Percentiles rank a stretch among this genome's conserved stretches.
Conservation (phyloP, 805 yeast species). For the Dipodascus albidus region DNA sequence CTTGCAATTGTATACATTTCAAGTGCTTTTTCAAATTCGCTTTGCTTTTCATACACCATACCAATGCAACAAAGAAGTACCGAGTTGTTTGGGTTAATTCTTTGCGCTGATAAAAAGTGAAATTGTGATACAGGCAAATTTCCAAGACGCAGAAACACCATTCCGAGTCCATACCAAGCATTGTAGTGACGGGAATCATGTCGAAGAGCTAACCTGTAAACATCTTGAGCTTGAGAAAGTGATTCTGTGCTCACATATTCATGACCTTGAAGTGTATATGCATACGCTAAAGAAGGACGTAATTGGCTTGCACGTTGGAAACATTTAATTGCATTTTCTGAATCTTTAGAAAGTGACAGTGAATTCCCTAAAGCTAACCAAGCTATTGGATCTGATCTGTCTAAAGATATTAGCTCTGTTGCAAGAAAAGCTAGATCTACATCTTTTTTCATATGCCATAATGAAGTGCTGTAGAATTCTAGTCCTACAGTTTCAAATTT, state of each 20-base stretch:
- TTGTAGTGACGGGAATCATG: conserved; percentile 79
- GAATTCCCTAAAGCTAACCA: conserved; percentile 92
- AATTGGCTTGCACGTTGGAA: conserved; percentile 67
- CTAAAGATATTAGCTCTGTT: conserved; percentile 64
- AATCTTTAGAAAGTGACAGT: conserved; percentile 70
- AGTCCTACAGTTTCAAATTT: conserved; percentile 74
- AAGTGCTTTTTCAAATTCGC: conserved; percentile 61
- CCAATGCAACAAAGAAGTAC: conserved; percentile 89
- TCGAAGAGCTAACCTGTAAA: conserved; percentile 67
- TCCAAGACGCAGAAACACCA: conserved; percentile 82
- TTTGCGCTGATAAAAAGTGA: conserved; percentile 80
- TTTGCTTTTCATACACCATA: conserved; percentile 74
- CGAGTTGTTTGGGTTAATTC: conserved; percentile 82
- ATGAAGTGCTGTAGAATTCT: conserved; percentile 80
- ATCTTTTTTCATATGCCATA: conserved; percentile 87
- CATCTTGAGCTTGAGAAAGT: conserved; percentile 74
- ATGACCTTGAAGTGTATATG: conserved; percentile 89
- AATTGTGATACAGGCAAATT: conserved; percentile 73
- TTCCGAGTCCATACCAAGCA: conserved; percentile 92
- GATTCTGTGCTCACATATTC: conserved; percentile 83
- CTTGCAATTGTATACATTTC: conserved; percentile 75
- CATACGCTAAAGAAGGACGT: conserved; percentile 67
- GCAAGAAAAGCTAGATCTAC: conserved; percentile 71
- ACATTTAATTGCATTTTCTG: conserved; percentile 81
- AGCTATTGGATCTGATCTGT: conserved; percentile 60